Evolutionary conservation across 192 early-diverging fungal species (phyloP).

Genomic region (Dimargaris verticillata): DNA sequence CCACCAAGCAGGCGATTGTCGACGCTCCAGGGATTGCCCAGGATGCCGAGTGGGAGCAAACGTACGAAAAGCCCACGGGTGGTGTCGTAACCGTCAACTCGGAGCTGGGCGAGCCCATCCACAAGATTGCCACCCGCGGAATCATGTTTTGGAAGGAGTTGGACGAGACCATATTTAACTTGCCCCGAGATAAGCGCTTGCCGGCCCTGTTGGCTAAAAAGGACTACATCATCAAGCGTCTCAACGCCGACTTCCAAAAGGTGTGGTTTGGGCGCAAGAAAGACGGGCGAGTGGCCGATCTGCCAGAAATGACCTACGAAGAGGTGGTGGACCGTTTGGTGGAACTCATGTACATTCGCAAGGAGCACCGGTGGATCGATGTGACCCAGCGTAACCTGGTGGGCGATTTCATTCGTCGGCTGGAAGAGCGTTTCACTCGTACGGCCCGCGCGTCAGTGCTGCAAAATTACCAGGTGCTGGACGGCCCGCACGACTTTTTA

Average conservation of each 20-base stretch:
- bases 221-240: conserved; percentile 68
- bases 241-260: conserved; percentile 84
- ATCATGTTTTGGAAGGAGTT: conserved; percentile 63
- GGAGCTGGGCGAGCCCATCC: conserved; percentile 86
- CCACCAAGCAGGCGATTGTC: conserved; percentile 77
- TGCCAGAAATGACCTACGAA: conserved; percentile 87
- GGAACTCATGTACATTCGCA: conserved; percentile 58
- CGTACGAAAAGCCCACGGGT: conserved; percentile 56
- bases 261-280: conserved; percentile 86
- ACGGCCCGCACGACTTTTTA: conserved; percentile 45
- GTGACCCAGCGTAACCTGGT: conserved; percentile 45
- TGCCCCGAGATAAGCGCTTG: conserved; percentile 68
- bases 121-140: conserved; percentile 78
- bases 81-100: conserved; percentile 75
- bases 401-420: conserved; percentile 63
- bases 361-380: conserved; percentile 68
- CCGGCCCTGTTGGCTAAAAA: conserved; percentile 56
- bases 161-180: conserved; percentile 57
- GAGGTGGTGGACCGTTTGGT: conserved; percentile 71
- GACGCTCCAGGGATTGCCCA: conserved; percentile 52
- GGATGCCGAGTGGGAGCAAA: conserved; percentile 70
- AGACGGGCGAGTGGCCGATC: conserved; percentile 52
- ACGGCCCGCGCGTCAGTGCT: conserved; percentile 38
- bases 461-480: conserved; percentile 40
- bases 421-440: conserved; percentile 75